Conservation (phyloP, 371 early-diverging fungal species). For the Apophysomyces elegans region DNA sequence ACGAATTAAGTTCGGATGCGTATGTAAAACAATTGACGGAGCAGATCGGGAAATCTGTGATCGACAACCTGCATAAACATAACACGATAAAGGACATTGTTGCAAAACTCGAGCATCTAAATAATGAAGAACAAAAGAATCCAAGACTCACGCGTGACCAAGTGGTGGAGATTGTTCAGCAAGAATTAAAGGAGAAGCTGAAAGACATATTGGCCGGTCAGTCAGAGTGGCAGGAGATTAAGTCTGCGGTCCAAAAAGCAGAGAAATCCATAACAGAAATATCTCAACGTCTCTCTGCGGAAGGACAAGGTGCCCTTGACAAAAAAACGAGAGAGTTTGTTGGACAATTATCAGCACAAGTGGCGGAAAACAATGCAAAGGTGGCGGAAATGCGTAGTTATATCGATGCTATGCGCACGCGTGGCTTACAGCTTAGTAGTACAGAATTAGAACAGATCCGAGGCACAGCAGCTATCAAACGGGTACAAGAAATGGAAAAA, state of each 20-base stretch:
- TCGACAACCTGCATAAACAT: background rate
- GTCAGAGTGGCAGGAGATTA: background rate
- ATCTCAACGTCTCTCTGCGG: background rate
- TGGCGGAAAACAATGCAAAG: slow-evolving; percentile 2
- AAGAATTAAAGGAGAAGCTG: background rate
- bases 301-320: background rate
- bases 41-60: background rate
- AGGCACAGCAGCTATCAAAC: background rate
- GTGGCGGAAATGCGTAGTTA: background rate
- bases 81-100: background rate
- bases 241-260: background rate
- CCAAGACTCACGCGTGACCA: background rate
- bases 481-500: slow-evolving; percentile 1
- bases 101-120: background rate
- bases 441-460: background rate
- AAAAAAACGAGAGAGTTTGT: slow-evolving; percentile 1
- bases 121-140: background rate
- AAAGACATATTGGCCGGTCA: background rate
- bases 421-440: background rate
- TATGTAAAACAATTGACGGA: background rate
- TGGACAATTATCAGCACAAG: slow-evolving; percentile 4
- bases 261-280: background rate
- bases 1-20: background rate
- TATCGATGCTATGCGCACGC: background rate
- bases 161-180: background rate